Percentiles rank a stretch among this genome's conserved stretches.
Conservation (phyloP, 164 flowering plant species). For the Cinnamomum micranthum region DNA sequence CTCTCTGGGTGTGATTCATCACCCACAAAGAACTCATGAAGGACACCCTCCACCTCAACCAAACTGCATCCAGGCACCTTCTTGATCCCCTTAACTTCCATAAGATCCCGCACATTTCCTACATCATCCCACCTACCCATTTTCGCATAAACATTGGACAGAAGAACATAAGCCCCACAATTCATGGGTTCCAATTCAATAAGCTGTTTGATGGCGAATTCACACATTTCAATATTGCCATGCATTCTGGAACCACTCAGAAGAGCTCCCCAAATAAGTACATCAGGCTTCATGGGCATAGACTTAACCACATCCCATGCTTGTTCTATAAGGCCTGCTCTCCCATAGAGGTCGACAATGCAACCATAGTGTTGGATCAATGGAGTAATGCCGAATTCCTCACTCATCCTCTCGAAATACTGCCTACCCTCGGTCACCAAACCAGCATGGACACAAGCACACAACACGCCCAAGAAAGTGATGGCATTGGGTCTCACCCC, state of each 20-base stretch:
- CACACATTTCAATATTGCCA: constrained; percentile 28
- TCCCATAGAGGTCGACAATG: constrained; percentile 35
- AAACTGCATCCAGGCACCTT: constrained; percentile 42
- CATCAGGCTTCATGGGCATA: constrained; percentile 47
- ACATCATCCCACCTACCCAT: constrained; percentile 32
- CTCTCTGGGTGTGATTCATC: constrained; percentile 30
- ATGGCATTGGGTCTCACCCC: constrained; percentile 32
- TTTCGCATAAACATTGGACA: constrained; percentile 42
- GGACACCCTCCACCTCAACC: constrained; percentile 34
- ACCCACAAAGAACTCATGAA: constrained; percentile 38
- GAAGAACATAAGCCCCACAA: constrained; percentile 35
- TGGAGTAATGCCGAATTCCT: constrained; percentile 28
- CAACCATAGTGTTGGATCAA: constrained; percentile 41
- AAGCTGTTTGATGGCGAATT: constrained; percentile 24
- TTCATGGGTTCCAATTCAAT: constrained; percentile 31
- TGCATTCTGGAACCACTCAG: constrained; percentile 33
- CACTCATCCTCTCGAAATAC: constrained; percentile 31
- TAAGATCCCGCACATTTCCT: constrained; percentile 25
- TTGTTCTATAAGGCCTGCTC: constrained; percentile 32
- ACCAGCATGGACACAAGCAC: constrained; percentile 43
- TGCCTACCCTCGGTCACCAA: constrained; percentile 30
- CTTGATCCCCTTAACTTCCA: constrained; percentile 28
- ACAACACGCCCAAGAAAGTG: constrained; percentile 32
- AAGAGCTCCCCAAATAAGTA: constrained; percentile 41
- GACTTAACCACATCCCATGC: constrained; percentile 27